Evolutionary conservation across 208 protist species (phyloP).

Genomic region (Herpetomonas samuelpessoai): DNA sequence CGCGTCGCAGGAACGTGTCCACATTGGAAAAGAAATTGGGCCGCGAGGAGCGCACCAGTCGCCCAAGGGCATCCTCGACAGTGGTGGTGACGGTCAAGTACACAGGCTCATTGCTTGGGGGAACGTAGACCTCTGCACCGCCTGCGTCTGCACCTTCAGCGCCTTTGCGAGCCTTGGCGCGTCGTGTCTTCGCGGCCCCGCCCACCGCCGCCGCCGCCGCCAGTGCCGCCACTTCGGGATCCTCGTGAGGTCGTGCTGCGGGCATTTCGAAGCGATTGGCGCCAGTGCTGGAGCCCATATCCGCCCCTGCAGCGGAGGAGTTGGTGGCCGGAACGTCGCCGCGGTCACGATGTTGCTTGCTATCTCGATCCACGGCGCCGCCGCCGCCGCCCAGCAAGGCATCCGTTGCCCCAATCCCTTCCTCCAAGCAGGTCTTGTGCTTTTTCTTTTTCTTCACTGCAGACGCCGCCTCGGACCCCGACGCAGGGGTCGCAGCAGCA

Average conservation of each 20-base stretch:
- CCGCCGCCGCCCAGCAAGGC: constrained; percentile 5
- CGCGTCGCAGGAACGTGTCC: constrained; percentile 23
- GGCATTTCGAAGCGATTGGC: not conserved
- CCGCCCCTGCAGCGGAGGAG: not conserved
- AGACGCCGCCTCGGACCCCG: not conserved
- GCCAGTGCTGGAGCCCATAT: not conserved
- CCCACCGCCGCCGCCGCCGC: constrained; percentile 9
- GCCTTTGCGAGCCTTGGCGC: constrained; percentile 1
- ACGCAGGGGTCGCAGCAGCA: not conserved
- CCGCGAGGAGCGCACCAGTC: constrained; percentile 39
- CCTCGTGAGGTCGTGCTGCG: no score
- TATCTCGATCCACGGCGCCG: constrained; percentile 8
- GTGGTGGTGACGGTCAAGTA: constrained; percentile 55
- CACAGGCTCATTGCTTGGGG: constrained; percentile 33
- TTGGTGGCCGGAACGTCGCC: not conserved
- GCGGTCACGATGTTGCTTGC: not conserved
- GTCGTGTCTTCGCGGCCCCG: constrained; percentile 2
- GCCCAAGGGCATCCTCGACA: constrained; percentile 61
- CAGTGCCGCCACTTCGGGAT: constrained; percentile 6
- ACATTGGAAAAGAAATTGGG: constrained; percentile 65
- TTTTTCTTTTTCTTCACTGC: constrained; percentile 18
- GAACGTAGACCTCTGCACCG: constrained; percentile 7
- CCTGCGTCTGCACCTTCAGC: not conserved
- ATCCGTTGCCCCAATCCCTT: no score
- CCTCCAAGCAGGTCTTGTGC: not conserved